Percentiles rank a stretch among this genome's conserved stretches.
These are phyloP conservation scores for Capsicum chinense DNA, from an alignment of 257 asterid genomes.

Conservation along the genomic window DNA sequence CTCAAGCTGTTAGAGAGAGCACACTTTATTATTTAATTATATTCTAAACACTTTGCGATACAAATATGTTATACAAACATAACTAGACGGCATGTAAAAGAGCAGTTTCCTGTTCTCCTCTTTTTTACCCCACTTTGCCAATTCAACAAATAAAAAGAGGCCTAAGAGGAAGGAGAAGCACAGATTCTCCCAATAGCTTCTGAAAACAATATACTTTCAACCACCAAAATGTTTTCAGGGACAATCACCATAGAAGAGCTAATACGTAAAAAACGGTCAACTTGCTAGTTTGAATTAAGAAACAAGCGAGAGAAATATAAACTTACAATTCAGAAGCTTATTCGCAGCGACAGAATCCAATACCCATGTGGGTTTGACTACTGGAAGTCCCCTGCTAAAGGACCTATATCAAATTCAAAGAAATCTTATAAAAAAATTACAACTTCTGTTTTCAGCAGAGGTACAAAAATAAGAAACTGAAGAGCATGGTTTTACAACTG, in stretches of 20 bases:
- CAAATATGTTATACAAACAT: not conserved
- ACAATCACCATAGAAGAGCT: constrained; percentile 4
- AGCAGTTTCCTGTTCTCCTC: not conserved
- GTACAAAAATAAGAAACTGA: constrained; percentile 30
- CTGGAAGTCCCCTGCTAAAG: constrained; percentile 95
- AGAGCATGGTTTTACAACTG: constrained; percentile 28
- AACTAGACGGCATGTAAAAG: not conserved
- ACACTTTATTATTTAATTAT: too few relatives aligned
- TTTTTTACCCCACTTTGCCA: not conserved
- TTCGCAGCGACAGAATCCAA: constrained; percentile 84
- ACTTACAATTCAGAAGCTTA: constrained; percentile 86
- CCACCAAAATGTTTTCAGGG: not conserved
- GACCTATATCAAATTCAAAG: constrained; percentile 56
- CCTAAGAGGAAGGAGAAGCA: constrained; percentile 2
- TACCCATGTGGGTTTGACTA: constrained; percentile 92
- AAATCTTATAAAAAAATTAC: not conserved
- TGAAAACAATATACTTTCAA: not conserved
- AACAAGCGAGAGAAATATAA: not conserved
- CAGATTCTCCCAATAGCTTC: not conserved
- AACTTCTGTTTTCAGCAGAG: constrained; percentile 29
- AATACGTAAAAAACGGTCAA: not conserved
- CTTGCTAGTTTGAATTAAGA: not conserved
- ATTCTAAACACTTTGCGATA: not conserved
- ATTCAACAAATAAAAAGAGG: not conserved
- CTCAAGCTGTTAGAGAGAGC: too few relatives aligned